These are phyloP conservation scores for Plenodomus lindquistii DNA, from an alignment of 2,329 filamentous ascomycete species.

Conservation along the genomic window DNA sequence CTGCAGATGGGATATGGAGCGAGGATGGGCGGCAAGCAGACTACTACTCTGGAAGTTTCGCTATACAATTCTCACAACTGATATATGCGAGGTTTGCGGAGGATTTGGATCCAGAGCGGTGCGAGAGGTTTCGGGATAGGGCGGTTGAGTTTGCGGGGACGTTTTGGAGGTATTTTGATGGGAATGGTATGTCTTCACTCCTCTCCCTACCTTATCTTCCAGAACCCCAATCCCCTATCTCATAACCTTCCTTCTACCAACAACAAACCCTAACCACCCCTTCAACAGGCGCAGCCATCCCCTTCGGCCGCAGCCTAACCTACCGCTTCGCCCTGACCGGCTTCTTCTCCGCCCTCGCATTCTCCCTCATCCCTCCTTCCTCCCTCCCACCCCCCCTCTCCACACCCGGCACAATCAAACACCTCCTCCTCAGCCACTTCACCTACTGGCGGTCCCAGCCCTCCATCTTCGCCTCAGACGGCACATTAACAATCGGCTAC, in stretches of 20 bases:
- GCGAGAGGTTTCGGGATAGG: slow-evolving; percentile 42
- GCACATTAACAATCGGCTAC: slow-evolving; percentile 55
- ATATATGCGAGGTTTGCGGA: slow-evolving; percentile 51
- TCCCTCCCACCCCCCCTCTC: slow-evolving; percentile 45
- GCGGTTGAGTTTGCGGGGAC: slow-evolving; percentile 48
- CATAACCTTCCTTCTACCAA: background rate
- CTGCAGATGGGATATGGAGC: slow-evolving; percentile 52
- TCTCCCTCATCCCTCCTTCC: slow-evolving; percentile 49
- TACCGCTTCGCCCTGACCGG: slow-evolving; percentile 57
- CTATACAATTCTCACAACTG: slow-evolving; percentile 57
- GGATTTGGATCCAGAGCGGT: slow-evolving; percentile 48
- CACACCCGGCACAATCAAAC: slow-evolving; percentile 50
- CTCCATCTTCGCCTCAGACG: slow-evolving; percentile 55
- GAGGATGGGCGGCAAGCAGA: slow-evolving; percentile 50
- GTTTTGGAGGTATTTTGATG: slow-evolving; percentile 57
- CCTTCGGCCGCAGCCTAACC: slow-evolving; percentile 56
- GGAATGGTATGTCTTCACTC: slow-evolving; percentile 38
- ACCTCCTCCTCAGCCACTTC: slow-evolving; percentile 55
- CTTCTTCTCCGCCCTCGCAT: slow-evolving; percentile 54
- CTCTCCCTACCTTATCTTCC: background rate
- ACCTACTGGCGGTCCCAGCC: slow-evolving; percentile 52
- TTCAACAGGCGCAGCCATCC: slow-evolving; percentile 51
- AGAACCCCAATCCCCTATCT: background rate
- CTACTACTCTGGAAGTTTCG: slow-evolving; percentile 60
- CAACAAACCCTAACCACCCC: background rate